A percentile compares a stretch with the other conserved stretches of the same genome.
phyloP scores from a whole-genome alignment of 352 stramenopile genomes.

The Globisporangium alternatum region DNA sequence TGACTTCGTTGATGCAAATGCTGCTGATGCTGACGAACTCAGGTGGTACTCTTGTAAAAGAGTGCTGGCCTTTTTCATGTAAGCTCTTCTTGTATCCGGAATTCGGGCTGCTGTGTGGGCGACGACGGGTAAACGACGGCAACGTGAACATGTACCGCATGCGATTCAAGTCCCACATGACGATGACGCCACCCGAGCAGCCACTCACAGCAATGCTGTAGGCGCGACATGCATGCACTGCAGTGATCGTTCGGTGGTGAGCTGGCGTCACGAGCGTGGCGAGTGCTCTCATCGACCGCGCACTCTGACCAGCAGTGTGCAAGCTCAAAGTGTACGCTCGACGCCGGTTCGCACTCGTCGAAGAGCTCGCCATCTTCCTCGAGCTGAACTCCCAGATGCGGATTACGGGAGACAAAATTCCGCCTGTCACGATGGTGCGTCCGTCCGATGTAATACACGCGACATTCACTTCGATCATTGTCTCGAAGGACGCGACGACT shows the following conservation, averaged over 20 bases:
- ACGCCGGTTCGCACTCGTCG: slow-evolving; percentile 11
- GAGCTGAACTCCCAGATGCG: slow-evolving; percentile 51
- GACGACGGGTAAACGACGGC: slow-evolving; percentile 16
- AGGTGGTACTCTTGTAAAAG: neutral
- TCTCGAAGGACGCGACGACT: slow-evolving; percentile 53
- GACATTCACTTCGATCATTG: slow-evolving; percentile 51
- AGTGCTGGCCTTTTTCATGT: neutral
- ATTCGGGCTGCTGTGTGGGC: neutral
- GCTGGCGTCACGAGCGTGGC: slow-evolving; percentile 41
- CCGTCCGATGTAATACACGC: slow-evolving; percentile 62
- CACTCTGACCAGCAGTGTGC: slow-evolving; percentile 22
- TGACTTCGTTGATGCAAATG: slow-evolving; percentile 66
- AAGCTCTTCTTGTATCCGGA: neutral
- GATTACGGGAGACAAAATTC: slow-evolving; percentile 37
- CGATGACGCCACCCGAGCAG: slow-evolving; percentile 43
- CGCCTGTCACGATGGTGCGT: slow-evolving; percentile 53
- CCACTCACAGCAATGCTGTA: slow-evolving; percentile 70
- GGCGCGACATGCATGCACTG: slow-evolving; percentile 49
- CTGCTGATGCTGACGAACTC: slow-evolving; percentile 25
- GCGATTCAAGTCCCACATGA: slow-evolving; percentile 76
- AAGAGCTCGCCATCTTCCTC: slow-evolving; percentile 17
- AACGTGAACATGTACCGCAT: slow-evolving; percentile 51
- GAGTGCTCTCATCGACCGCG: slow-evolving; percentile 39
- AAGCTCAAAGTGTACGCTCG: slow-evolving; percentile 32
- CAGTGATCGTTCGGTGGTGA: slow-evolving; percentile 42